These are phyloP conservation scores for Didymosphaeria variabile DNA, from an alignment of 2,329 filamentous ascomycete genomes.

Conservation along the genomic window DNA sequence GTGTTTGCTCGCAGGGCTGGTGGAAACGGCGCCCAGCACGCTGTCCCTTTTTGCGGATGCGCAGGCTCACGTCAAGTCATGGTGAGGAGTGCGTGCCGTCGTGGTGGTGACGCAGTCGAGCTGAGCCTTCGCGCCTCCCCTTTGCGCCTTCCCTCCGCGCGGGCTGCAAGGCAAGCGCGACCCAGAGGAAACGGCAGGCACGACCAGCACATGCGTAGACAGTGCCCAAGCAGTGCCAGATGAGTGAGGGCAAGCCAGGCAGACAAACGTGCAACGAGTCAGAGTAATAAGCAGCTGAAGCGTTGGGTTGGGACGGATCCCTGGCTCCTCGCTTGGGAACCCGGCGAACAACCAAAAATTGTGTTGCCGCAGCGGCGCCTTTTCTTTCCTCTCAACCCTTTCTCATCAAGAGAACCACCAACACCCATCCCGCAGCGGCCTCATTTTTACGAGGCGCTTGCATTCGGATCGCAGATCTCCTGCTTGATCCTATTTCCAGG, in stretches of 20 bases:
- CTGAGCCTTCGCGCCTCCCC: conserved; percentile 2
- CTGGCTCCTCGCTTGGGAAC: conserved; percentile 12
- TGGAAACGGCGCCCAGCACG: background rate
- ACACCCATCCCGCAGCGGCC: conserved; percentile 42
- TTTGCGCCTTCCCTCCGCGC: background rate
- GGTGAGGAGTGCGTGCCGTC: background rate
- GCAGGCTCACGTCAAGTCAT: conserved; percentile 4
- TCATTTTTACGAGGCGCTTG: conserved; percentile 47
- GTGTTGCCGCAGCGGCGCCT: conserved; percentile 16
- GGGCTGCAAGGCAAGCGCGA: background rate
- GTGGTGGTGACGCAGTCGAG: conserved; percentile 9
- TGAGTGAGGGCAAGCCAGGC: background rate
- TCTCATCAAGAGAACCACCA: conserved; percentile 48
- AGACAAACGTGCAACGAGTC: conserved; percentile 8
- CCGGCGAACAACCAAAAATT: conserved; percentile 19
- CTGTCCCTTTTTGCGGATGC: background rate
- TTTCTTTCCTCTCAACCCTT: conserved; percentile 28
- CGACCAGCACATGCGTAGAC: background rate
- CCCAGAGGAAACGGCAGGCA: background rate
- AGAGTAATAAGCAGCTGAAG: conserved; percentile 7
- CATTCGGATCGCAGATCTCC: conserved; percentile 46
- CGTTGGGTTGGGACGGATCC: conserved; percentile 9
- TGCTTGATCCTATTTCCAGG: conserved; percentile 49
- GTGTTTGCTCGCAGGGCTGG: conserved; percentile 22
- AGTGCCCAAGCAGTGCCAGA: background rate